Conservation (phyloP, 108 stramenopile species). For the Discostella stelligeroides region DNA sequence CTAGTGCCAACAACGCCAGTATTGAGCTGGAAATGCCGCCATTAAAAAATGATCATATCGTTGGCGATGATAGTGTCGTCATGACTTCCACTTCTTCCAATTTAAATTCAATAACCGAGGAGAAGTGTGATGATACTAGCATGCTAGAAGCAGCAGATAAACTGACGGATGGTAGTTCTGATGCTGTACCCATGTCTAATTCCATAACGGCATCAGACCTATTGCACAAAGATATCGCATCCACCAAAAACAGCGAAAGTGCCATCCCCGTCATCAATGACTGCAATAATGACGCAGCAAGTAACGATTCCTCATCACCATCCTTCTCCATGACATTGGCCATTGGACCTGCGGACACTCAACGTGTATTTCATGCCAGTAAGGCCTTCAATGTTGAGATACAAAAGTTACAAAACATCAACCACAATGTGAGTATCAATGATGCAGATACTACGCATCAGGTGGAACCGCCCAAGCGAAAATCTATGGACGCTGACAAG, state of each 20-base stretch:
- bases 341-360: slow-evolving; percentile 62
- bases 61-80: no score
- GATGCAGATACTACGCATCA: not conserved
- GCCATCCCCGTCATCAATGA: not conserved
- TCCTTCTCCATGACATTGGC: slow-evolving; percentile 67
- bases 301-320: slow-evolving; percentile 3
- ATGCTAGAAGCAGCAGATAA: not conserved
- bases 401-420: slow-evolving; percentile 6
- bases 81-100: not conserved
- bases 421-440: not conserved
- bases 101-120: not conserved
- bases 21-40: no score
- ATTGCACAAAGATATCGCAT: not conserved
- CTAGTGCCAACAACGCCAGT: no score
- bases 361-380: slow-evolving; percentile 63
- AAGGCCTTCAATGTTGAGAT: slow-evolving; percentile 54
- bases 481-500: not conserved
- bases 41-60: no score
- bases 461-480: not conserved
- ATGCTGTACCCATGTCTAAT: not conserved
- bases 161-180: not conserved
- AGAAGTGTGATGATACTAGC: not conserved
- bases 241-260: not conserved
- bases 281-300: not conserved
- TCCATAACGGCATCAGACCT: not conserved